Evolutionary conservation across 257 asterid species (phyloP), one percentile per base, ranked within the genome.

Genomic region (Solanum pinnatisectum): DNA sequence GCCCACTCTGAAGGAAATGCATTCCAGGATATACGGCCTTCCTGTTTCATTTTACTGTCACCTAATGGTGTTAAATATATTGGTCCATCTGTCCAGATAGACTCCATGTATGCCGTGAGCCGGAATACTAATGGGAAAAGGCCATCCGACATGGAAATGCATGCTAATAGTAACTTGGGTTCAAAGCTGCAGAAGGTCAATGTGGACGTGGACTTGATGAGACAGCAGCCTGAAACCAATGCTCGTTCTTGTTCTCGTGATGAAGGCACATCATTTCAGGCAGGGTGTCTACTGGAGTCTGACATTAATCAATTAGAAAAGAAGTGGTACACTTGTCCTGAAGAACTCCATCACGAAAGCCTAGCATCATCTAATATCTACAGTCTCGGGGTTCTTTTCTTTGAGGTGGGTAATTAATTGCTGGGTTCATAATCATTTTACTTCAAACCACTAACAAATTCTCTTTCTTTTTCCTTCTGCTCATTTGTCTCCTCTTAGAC

Each of bases 241-340:
- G 10, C 10, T 70, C 37, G 22, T 70, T 70, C 76, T 70, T 63
- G 70, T 23, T 70, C 76, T 70, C 39, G 20, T 70, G 76, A 70
- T 74, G 83, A 74, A 36, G 32, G 83, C 52, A 36, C 83, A 6
- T 37, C 49, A 18, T 18, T 79, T 12, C 39, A 87, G 65, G 84
- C 71, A 14, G 87, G 39, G 9, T 14, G 65, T 30, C 42, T 71
- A 65, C n/a, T 67, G 89, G 83, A 46, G 70, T 86, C 77, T 85
- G 87, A 60, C 30, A 32, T 30, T 44, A 68, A 44, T 77, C 87
- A 86, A 68, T 42, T 90, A 89, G 96, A 94, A 87, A 83, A 87
- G 88, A 87, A 88, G 85, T 93, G 95, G 95, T 92, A 93, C 85
- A 88, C 63, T 46, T 72, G 88, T 89, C 95, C 93, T 2, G 91